phyloP scores from a whole-genome alignment of 148 eudicot genomes.

The Chenopodium quinoa region DNA sequence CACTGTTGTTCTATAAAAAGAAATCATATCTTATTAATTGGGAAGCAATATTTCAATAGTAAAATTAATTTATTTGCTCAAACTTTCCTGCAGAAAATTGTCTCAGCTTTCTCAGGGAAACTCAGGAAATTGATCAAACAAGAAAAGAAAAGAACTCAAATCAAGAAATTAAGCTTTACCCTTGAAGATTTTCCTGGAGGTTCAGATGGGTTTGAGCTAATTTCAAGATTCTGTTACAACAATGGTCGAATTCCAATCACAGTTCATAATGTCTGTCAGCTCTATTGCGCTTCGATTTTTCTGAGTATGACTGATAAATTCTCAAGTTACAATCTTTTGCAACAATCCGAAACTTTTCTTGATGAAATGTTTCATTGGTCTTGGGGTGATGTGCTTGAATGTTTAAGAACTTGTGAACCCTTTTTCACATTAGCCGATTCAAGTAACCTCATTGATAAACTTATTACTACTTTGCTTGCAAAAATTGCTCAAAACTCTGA shows the following conservation, averaged over 20 bases:
- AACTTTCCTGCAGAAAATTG: constrained; percentile 40
- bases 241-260: constrained; percentile 43
- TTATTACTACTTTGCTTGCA: constrained; percentile 48
- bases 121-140: constrained; percentile 52
- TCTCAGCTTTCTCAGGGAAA: constrained; percentile 51
- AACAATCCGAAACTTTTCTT: constrained; percentile 52
- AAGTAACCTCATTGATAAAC: constrained; percentile 50
- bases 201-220: constrained; percentile 57
- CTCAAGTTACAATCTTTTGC: constrained; percentile 41
- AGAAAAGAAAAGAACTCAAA: constrained; percentile 44
- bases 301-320: constrained; percentile 49
- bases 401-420: constrained; percentile 45
- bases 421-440: constrained; percentile 49
- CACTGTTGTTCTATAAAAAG: too few species aligned
- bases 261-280: constrained; percentile 43
- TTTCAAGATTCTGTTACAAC: constrained; percentile 67
- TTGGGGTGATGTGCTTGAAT: constrained; percentile 47
- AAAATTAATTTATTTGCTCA: not conserved
- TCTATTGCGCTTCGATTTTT: constrained; percentile 58
- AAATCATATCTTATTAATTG: not conserved
- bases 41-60: not conserved
- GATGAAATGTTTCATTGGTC: constrained; percentile 65
- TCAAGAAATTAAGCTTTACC: constrained; percentile 24
- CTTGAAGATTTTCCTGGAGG: constrained; percentile 74
- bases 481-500: constrained; percentile 71